Evolutionary conservation across 805 yeast genomes (phyloP).

Genomic region (Spathaspora sp.): DNA sequence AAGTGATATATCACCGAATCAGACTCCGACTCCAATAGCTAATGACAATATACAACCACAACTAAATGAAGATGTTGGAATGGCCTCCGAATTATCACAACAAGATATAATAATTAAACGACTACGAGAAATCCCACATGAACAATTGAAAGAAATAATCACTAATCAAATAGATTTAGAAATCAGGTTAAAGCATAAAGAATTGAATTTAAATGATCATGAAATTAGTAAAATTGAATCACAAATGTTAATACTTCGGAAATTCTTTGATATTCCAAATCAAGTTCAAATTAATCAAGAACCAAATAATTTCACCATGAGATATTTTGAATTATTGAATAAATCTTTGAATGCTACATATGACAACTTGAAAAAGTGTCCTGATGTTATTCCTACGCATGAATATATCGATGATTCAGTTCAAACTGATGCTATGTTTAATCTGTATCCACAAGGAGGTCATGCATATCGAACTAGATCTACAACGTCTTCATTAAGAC

Average conservation of each 20-base stretch:
- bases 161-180: slow-evolving; percentile 55
- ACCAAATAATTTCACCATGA: slow-evolving; percentile 42
- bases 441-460: slow-evolving; percentile 1
- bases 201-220: slow-evolving; percentile 45
- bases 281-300: slow-evolving; percentile 37
- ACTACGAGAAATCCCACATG: slow-evolving; percentile 18
- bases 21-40: not conserved
- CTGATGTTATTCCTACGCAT: not conserved
- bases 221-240: slow-evolving; percentile 58
- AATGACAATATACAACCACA: not conserved
- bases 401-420: slow-evolving; percentile 1
- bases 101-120: slow-evolving; percentile 8
- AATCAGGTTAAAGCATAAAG: slow-evolving; percentile 57
- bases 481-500: slow-evolving; percentile 52
- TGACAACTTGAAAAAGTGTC: slow-evolving; percentile 4
- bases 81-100: not conserved
- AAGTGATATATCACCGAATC: not conserved
- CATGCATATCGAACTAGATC: slow-evolving; percentile 46
- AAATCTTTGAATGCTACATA: slow-evolving; percentile 30
- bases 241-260: slow-evolving; percentile 50
- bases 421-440: not conserved
- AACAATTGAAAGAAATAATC: slow-evolving; percentile 28
- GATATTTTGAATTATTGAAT: slow-evolving; percentile 36
- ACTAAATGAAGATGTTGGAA: not conserved
- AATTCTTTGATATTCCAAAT: slow-evolving; percentile 40